Evolutionary conservation across 1,139 yeast species (phyloP).

Genomic region (Geotrichum fermentans): DNA sequence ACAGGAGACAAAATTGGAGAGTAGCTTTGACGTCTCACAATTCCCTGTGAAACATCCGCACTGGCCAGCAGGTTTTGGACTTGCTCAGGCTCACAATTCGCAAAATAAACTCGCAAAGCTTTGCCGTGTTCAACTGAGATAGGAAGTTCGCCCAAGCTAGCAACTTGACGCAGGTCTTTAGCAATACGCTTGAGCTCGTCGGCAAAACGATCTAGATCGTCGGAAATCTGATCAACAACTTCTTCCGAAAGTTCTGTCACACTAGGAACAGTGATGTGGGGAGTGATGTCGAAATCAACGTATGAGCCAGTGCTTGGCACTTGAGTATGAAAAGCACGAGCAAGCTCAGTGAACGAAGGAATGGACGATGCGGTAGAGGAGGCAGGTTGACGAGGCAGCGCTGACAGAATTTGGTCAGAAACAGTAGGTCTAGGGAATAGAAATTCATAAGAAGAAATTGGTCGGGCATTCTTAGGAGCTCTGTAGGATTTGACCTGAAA

Average conservation of each 20-base stretch:
- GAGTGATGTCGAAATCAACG: conserved; percentile 38
- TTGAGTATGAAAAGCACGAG: conserved; percentile 14
- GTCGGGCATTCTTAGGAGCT: neutral
- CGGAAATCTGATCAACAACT: conserved; percentile 22
- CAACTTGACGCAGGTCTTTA: conserved; percentile 32
- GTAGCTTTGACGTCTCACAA: conserved; percentile 21
- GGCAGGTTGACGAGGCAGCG: neutral
- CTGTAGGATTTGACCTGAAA: neutral
- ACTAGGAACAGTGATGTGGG: conserved; percentile 31
- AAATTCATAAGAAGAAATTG: conserved; percentile 3
- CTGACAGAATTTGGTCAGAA: neutral
- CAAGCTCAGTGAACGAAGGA: conserved; percentile 13
- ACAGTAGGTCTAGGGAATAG: conserved; percentile 14
- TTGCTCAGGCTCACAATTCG: conserved; percentile 36
- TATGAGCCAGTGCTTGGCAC: conserved; percentile 22
- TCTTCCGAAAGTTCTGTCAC: conserved; percentile 31
- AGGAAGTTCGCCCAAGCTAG: conserved; percentile 39
- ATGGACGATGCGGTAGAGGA: conserved; percentile 4
- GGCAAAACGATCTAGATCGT: conserved; percentile 30
- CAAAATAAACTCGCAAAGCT: conserved; percentile 37
- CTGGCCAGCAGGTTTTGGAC: conserved; percentile 34
- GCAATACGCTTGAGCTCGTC: conserved; percentile 28
- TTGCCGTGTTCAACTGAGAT: conserved; percentile 33
- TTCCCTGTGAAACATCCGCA: conserved; percentile 35
- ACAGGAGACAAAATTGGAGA: conserved; percentile 13